A percentile compares a stretch with the other conserved stretches of the same genome.
Conservation (phyloP, 2,329 filamentous ascomycete genomes). For the Triangularia setosa region DNA sequence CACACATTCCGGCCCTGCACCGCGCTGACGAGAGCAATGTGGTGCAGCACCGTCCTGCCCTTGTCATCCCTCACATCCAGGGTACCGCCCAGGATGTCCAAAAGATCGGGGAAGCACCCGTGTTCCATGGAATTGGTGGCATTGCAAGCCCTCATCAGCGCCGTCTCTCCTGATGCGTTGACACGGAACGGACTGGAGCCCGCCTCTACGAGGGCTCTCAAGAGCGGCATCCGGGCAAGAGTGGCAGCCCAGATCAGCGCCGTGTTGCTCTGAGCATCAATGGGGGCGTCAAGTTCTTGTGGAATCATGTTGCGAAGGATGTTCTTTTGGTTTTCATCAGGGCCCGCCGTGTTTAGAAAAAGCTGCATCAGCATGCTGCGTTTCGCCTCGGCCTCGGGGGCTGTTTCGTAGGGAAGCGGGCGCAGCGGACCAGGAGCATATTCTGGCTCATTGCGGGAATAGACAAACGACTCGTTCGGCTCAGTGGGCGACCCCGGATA, state of each 20-base stretch:
- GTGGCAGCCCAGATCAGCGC: conserved; percentile 96
- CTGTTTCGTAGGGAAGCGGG: conserved; percentile 59
- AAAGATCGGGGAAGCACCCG: conserved; percentile 80
- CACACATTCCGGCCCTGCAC: conserved; percentile 90
- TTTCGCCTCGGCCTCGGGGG: conserved; percentile 70
- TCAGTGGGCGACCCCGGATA: conserved; percentile 73
- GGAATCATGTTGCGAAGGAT: conserved; percentile 72
- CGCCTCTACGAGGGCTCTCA: conserved; percentile 74
- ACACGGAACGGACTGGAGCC: conserved; percentile 86
- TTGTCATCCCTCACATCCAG: conserved; percentile 88
- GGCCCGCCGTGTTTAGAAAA: conserved; percentile 69
- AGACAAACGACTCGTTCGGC: conserved; percentile 74
- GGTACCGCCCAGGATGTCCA: conserved; percentile 83
- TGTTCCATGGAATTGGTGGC: conserved; percentile 95
- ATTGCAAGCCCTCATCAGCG: conserved; percentile 84
- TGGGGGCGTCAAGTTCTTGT: conserved; percentile 83
- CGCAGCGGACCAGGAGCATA: conserved; percentile 56
- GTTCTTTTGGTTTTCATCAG: conserved; percentile 67
- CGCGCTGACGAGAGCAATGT: conserved; percentile 92
- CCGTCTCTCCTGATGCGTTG: conserved; percentile 86
- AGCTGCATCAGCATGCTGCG: conserved; percentile 77
- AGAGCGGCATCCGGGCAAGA: conserved; percentile 75
- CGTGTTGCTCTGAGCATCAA: conserved; percentile 84
- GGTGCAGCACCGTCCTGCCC: conserved; percentile 87
- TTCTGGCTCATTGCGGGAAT: conserved; percentile 48